These are phyloP conservation scores for Debaryomyces prosopidis DNA, from an alignment of 805 yeast species.

Conservation along the genomic window DNA sequence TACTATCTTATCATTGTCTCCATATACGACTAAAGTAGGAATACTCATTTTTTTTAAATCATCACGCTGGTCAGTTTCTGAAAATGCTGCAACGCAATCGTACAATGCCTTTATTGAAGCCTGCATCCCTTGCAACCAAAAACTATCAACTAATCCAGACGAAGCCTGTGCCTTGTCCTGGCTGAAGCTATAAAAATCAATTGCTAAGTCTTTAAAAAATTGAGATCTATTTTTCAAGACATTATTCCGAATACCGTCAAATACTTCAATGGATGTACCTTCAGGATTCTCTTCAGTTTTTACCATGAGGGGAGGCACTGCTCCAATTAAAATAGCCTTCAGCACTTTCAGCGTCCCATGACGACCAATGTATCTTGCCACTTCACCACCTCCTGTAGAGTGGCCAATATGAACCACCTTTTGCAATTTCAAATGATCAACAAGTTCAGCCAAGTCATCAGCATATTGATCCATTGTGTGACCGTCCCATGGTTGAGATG, in stretches of 20 bases:
- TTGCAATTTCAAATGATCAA: slow-evolving; percentile 12
- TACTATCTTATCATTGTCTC: slow-evolving; percentile 15
- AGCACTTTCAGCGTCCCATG: slow-evolving; percentile 13
- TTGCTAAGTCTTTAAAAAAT: slow-evolving; percentile 16
- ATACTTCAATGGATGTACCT: slow-evolving; percentile 14
- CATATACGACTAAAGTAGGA: slow-evolving; percentile 15
- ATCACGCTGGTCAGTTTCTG: slow-evolving; percentile 14
- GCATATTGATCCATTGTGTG: slow-evolving; percentile 17
- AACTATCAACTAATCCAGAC: slow-evolving; percentile 12
- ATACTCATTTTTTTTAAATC: slow-evolving; percentile 13
- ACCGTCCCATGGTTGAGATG: slow-evolving; percentile 18
- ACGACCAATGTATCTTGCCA: slow-evolving; percentile 13
- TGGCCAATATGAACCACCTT: slow-evolving; percentile 15
- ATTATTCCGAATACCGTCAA: slow-evolving; percentile 11
- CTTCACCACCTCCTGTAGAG: slow-evolving; percentile 20
- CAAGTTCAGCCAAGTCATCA: slow-evolving; percentile 17
- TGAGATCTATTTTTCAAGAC: slow-evolving; percentile 14
- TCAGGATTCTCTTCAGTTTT: slow-evolving; percentile 10
- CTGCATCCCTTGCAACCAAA: slow-evolving; percentile 18
- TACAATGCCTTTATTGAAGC: slow-evolving; percentile 14
- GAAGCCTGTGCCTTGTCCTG: slow-evolving; percentile 7
- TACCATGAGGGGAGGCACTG: slow-evolving; percentile 16
- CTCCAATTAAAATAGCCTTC: slow-evolving; percentile 16
- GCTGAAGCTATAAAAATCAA: slow-evolving; percentile 11
- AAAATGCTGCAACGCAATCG: slow-evolving; percentile 15